Conservation (phyloP, 495 filamentous ascomycete species). For the Copromyces sp. region DNA sequence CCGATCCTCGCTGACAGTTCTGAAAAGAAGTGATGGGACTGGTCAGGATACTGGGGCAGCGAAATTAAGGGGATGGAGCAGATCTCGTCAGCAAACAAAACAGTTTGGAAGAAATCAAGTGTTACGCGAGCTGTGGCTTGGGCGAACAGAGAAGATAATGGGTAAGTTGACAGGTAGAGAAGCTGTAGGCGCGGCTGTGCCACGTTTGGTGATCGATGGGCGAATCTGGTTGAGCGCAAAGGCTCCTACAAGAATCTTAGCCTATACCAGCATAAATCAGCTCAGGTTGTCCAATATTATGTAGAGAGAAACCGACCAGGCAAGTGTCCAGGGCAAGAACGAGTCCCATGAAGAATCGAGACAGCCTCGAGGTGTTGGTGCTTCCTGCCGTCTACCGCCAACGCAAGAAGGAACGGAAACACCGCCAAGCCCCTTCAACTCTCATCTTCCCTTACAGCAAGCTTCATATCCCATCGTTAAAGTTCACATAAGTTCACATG, state of each 20-base stretch:
- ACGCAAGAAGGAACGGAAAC: neutral
- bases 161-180: neutral
- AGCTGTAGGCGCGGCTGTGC: neutral
- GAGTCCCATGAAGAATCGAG: no score
- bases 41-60: neutral
- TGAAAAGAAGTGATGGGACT: neutral
- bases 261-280: no score
- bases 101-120: neutral
- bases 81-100: neutral
- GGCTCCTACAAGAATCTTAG: no score
- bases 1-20: neutral
- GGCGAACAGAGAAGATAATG: neutral
- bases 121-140: neutral
- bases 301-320: no score
- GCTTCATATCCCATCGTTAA: neutral
- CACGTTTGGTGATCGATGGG: neutral
- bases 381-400: no score
- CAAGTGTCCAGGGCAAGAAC: no score
- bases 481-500: neutral
- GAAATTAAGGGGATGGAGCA: neutral
- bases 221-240: no score
- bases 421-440: neutral
- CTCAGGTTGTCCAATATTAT: no score
- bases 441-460: neutral
- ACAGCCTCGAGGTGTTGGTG: no score